These are phyloP conservation scores for Calonectria henricotiae DNA, from an alignment of 2,329 filamentous ascomycete species.

Conservation along the genomic window DNA sequence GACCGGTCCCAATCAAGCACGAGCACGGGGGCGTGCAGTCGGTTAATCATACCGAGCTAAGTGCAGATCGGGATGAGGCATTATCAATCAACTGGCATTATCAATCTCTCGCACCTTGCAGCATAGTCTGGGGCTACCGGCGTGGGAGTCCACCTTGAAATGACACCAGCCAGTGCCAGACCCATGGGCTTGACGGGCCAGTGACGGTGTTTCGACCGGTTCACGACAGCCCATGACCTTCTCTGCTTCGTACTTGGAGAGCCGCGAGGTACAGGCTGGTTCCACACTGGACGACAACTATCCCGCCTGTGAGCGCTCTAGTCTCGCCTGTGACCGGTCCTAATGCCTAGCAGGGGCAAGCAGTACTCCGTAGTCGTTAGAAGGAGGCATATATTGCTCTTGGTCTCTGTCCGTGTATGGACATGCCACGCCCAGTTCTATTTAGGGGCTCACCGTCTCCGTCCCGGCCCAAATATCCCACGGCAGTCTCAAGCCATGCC, in stretches of 20 bases:
- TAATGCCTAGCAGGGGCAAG: conserved; percentile 2
- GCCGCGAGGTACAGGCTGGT: conserved; percentile 29
- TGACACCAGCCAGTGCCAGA: conserved; percentile 44
- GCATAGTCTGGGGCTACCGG: conserved; percentile 36
- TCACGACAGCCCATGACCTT: conserved; percentile 10
- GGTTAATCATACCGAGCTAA: conserved; percentile 28
- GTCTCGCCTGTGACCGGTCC: background rate
- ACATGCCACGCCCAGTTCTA: background rate
- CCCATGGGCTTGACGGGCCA: conserved; percentile 37
- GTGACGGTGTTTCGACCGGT: conserved; percentile 7
- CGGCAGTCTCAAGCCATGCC: background rate
- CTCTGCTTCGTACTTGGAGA: conserved; percentile 29
- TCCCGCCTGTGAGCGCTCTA: background rate
- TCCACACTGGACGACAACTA: conserved; percentile 31
- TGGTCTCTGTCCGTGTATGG: background rate
- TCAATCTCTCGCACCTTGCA: conserved; percentile 46
- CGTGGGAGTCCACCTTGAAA: conserved; percentile 40
- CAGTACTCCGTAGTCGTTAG: conserved; percentile 7
- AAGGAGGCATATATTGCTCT: conserved; percentile 18
- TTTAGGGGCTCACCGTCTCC: background rate
- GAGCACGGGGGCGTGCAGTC: conserved; percentile 6
- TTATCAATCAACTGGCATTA: conserved; percentile 51
- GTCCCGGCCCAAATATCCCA: conserved; percentile 10
- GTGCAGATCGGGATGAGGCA: conserved; percentile 44
- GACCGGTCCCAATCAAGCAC: background rate